These are phyloP conservation scores for Laetiporus sulphureus DNA, from an alignment of 1,284 basidiomycete species.

Conservation along the genomic window DNA sequence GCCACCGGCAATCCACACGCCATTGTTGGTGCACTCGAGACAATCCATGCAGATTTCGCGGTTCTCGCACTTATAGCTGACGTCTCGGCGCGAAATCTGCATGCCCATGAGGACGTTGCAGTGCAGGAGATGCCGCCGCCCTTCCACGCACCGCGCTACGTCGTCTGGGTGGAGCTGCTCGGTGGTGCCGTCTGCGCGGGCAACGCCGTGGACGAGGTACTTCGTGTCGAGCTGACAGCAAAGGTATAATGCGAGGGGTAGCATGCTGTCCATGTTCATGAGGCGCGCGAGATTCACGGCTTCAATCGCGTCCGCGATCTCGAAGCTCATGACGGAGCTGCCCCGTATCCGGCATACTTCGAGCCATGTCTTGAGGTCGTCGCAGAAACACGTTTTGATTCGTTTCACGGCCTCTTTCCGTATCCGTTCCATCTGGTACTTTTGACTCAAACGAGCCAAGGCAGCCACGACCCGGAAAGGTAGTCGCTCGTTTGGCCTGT, in stretches of 20 bases:
- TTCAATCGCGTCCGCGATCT: constrained; percentile 13
- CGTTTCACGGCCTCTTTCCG: constrained; percentile 14
- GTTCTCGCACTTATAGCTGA: no score
- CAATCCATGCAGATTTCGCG: no score
- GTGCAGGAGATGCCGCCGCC: constrained; percentile 17
- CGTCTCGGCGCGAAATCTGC: no score
- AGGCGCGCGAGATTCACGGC: constrained; percentile 18
- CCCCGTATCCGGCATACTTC: no score
- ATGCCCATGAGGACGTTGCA: no score
- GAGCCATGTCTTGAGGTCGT: background rate
- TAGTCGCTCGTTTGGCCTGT: background rate
- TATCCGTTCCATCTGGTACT: constrained; percentile 19
- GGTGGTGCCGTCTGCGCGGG: constrained; percentile 12
- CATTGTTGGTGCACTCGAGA: no score
- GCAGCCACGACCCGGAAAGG: constrained; percentile 15
- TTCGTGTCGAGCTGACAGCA: constrained; percentile 8
- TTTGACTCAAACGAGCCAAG: constrained; percentile 18
- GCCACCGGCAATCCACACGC: no score
- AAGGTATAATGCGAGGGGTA: constrained; percentile 18
- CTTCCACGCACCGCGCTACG: constrained; percentile 15
- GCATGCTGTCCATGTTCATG: constrained; percentile 14
- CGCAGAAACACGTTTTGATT: constrained; percentile 16
- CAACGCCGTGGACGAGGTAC: constrained; percentile 3
- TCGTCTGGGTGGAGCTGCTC: constrained; percentile 15
- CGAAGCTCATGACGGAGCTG: background rate